Evolutionary conservation across 2,329 filamentous ascomycete species (phyloP).

Genomic region (Hypoxylon sp.): DNA sequence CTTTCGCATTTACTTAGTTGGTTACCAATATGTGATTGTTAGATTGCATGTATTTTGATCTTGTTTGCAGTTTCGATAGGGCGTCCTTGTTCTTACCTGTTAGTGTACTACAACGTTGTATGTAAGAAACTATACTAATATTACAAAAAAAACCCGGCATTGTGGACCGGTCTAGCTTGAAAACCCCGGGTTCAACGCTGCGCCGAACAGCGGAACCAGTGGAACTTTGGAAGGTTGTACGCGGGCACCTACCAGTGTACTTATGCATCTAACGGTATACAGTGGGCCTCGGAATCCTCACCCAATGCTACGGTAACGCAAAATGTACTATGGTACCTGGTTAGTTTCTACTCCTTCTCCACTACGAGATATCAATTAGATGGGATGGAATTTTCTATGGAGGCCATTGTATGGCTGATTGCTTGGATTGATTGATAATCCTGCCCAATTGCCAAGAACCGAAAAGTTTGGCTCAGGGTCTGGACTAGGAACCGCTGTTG

Average conservation of each 20-base stretch:
- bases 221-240: not conserved
- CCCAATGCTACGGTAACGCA: constrained; percentile 34
- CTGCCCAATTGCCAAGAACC: constrained; percentile 23
- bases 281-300: constrained; percentile 12
- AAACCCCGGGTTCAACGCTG: constrained; percentile 11
- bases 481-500: not conserved
- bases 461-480: constrained; percentile 15
- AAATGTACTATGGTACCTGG: constrained; percentile 21
- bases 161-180: constrained; percentile 25
- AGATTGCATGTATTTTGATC: not conserved
- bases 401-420: constrained; percentile 17
- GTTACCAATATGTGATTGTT: not conserved
- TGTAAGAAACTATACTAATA: not conserved
- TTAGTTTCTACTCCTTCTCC: constrained; percentile 19
- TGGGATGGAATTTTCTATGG: constrained; percentile 30
- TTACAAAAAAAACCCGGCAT: constrained; percentile 27
- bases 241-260: not conserved
- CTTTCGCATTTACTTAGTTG: not conserved
- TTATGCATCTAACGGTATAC: constrained; percentile 22
- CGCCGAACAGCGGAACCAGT: not conserved
- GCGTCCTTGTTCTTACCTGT: not conserved
- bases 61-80: not conserved
- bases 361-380: constrained; percentile 28
- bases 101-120: too few relatives aligned
- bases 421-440: constrained; percentile 40